Percentiles rank a stretch among this genome's conserved stretches.
These are phyloP conservation scores for Aspergillus luchuensis DNA, from an alignment of 2,329 filamentous ascomycete genomes.

Conservation along the genomic window DNA sequence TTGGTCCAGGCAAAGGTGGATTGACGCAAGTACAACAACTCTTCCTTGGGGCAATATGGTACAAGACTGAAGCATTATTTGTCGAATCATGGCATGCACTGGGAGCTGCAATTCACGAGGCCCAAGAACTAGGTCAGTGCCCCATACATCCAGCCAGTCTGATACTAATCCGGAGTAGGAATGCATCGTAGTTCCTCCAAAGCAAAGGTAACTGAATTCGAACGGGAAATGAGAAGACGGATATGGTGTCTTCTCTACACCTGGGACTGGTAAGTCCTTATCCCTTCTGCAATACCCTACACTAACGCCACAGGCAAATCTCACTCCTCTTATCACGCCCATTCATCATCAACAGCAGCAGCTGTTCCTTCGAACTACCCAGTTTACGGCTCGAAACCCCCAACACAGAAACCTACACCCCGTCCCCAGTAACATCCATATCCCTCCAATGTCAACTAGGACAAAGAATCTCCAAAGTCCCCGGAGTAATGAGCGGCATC, in stretches of 20 bases:
- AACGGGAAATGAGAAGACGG: slow-evolving; percentile 51
- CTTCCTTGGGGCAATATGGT: slow-evolving; percentile 52
- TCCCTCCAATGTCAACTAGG: slow-evolving; percentile 44
- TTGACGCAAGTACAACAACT: slow-evolving; percentile 53
- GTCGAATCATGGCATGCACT: slow-evolving; percentile 54
- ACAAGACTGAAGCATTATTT: slow-evolving; percentile 51
- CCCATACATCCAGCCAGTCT: not conserved
- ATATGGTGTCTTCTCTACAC: slow-evolving; percentile 51
- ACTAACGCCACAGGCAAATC: slow-evolving; percentile 39
- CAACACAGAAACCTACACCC: slow-evolving; percentile 36
- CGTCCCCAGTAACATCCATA: slow-evolving; percentile 50
- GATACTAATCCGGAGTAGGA: slow-evolving; percentile 11
- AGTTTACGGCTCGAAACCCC: slow-evolving; percentile 39
- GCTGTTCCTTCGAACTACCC: slow-evolving; percentile 44
- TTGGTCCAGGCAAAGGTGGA: slow-evolving; percentile 48
- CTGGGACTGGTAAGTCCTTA: slow-evolving; percentile 50
- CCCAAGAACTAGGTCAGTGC: slow-evolving; percentile 50
- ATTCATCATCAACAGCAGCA: slow-evolving; percentile 47
- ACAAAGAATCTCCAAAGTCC: slow-evolving; percentile 29
- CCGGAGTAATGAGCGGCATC: slow-evolving; percentile 15
- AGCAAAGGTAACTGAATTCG: slow-evolving; percentile 46
- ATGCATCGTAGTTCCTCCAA: slow-evolving; percentile 43
- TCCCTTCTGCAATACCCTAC: not conserved
- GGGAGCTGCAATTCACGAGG: slow-evolving; percentile 48
- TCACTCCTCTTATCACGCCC: slow-evolving; percentile 48